Evolutionary conservation across 495 filamentous ascomycete species (phyloP).

Genomic region (Evernia prunastri): DNA sequence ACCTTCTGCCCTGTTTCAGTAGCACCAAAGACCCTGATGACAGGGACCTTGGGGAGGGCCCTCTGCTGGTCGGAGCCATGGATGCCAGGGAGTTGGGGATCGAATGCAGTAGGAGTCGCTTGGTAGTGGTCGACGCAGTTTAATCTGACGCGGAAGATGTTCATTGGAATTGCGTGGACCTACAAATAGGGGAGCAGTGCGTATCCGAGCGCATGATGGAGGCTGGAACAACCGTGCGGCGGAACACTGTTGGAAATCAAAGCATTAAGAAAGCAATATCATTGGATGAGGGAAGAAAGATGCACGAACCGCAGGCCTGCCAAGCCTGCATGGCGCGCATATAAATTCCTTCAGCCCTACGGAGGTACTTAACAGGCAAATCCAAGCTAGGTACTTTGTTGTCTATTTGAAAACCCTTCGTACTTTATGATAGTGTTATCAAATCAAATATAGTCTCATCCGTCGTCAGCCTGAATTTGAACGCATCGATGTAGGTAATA

Average conservation of each 20-base stretch:
- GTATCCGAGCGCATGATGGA: constrained; percentile 19
- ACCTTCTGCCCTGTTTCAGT: constrained; percentile 95
- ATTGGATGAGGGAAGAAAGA: background rate
- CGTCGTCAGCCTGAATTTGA: background rate
- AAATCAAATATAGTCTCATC: background rate
- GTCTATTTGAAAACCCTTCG: no score
- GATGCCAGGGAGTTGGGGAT: constrained; percentile 63
- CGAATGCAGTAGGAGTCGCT: constrained; percentile 65
- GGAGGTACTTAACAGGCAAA: no score
- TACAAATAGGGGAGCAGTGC: background rate
- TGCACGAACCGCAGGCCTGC: background rate
- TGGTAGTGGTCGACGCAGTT: constrained; percentile 96
- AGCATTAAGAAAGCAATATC: background rate
- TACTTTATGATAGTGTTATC: background rate
- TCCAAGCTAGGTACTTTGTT: no score
- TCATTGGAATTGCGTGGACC: constrained; percentile 48
- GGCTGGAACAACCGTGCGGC: background rate
- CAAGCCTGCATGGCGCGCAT: background rate
- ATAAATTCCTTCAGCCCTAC: background rate
- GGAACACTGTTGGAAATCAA: background rate
- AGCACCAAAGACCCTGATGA: constrained; percentile 86
- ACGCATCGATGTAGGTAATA: background rate
- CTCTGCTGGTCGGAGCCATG: constrained; percentile 46
- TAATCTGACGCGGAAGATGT: constrained; percentile 75
- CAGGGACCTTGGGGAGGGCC: constrained; percentile 62